A percentile compares a stretch with the other conserved stretches of the same genome.
Evolutionary conservation across 176 grass and related monocot species (phyloP).

Genomic region (Tillandsia leiboldiana): DNA sequence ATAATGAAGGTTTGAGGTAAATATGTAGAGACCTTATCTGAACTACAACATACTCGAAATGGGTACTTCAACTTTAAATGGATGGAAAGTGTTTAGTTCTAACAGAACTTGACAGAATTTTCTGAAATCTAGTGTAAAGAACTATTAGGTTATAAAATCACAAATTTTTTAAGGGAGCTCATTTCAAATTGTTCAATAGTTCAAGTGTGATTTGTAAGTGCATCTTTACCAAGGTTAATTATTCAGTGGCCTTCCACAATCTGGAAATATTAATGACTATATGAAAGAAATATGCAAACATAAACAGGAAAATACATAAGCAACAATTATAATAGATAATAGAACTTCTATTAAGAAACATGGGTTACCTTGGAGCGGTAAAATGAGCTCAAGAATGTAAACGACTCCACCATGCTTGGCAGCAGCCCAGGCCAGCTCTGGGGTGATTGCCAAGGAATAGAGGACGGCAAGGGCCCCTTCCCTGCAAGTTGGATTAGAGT

Average conservation of each 20-base stretch:
- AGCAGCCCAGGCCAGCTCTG: conserved; percentile 94
- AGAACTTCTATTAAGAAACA: background rate
- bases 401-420: conserved; percentile 97
- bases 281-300: background rate
- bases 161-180: no score
- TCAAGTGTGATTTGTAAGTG: no score
- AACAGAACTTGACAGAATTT: no score
- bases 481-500: conserved; percentile 71
- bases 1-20: background rate
- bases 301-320: background rate
- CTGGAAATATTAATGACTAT: background rate
- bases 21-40: no score
- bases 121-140: no score
- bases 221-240: no score
- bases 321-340: background rate
- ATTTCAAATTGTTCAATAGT: no score
- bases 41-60: no score
- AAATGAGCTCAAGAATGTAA: conserved; percentile 97
- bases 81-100: no score
- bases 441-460: conserved; percentile 87
- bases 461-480: conserved; percentile 84
- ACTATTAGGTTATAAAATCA: no score
- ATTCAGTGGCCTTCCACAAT: no score
- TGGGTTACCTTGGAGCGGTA: conserved; percentile 63
- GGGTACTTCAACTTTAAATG: no score